Evolutionary conservation across 352 stramenopile species (phyloP), one percentile per base, ranked within the genome.

Genomic region (Elongisporangium senticosum): DNA sequence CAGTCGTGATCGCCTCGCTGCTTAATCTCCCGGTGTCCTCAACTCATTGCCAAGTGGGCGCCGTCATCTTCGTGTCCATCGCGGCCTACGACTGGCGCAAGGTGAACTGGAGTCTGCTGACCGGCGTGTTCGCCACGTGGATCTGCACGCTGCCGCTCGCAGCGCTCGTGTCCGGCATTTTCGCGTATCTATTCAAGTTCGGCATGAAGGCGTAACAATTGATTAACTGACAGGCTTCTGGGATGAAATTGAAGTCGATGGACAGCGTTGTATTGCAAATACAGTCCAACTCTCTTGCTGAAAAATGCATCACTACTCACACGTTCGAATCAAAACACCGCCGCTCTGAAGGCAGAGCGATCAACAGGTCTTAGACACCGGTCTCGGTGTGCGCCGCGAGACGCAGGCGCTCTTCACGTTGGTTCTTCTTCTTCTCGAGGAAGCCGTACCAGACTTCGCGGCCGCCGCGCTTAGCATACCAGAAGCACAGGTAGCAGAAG

Each of bases 41-140:
- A 28, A 90, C 78, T 13, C 79, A 90, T 57, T 87, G 75, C 56
- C 74, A 88, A 55, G 72, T 90, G 3, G 79, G 81, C 49, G 69
- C 78, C 26, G 83, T 83, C 26, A 52, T 83, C 7, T 79, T 71
- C 49, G 63, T 83, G 20, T 71, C 65, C 33, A 58, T 81, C 7
- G 61, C 70, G 8, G 61, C 61, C 47, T 40, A 59, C 17, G 67
- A 58, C 22, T 64, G 51, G 23, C 39, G 63, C 47, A 65, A 71
- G 23, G 56, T 78, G 56, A 63, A 69, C 5, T 71, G 64, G 39
- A 61, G 57, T 3, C 59, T 72, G 43, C 48, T 75, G 39, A 49
- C 50, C 4, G 37, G 53, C 10, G 60, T 78, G 11, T 47, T 61
- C 11, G 7, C 65, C 15, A 61, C 63, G 40, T 78, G 67, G 67